Conservation (phyloP, 2,329 filamentous ascomycete species). For the Xylaria sp. region DNA sequence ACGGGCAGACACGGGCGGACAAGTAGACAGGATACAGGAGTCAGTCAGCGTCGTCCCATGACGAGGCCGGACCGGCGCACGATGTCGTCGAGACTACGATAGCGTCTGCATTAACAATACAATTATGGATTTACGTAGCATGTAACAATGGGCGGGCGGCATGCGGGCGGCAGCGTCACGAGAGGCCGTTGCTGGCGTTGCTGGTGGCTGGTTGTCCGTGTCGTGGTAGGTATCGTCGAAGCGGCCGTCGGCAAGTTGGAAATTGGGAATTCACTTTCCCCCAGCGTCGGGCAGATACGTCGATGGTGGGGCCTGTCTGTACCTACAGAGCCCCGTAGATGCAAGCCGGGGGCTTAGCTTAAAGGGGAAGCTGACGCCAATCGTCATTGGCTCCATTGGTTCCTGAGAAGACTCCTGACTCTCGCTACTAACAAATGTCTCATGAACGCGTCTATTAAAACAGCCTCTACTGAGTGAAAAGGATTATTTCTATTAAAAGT, state of each 20-base stretch:
- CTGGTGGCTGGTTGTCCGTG: constrained; percentile 6
- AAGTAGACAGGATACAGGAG: constrained; percentile 7
- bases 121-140: constrained; percentile 22
- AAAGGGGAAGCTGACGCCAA: constrained; percentile 19
- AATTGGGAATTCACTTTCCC: constrained; percentile 25
- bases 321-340: background rate
- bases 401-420: constrained; percentile 1
- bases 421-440: constrained; percentile 16
- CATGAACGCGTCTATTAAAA: no score
- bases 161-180: background rate
- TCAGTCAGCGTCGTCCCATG: constrained; percentile 29
- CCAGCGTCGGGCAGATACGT: constrained; percentile 25
- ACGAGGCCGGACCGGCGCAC: constrained; percentile 17
- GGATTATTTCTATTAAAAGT: no score
- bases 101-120: constrained; percentile 28
- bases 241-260: constrained; percentile 20
- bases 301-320: constrained; percentile 15
- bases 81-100: constrained; percentile 15
- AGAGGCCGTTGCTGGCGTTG: constrained; percentile 13
- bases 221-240: constrained; percentile 17
- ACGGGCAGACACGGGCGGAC: background rate
- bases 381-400: constrained; percentile 16
- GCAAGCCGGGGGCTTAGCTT: constrained; percentile 11
- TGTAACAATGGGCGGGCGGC: background rate
- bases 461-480: no score